Conservation (phyloP, 331 rosid species). For the Malus hybrid region DNA sequence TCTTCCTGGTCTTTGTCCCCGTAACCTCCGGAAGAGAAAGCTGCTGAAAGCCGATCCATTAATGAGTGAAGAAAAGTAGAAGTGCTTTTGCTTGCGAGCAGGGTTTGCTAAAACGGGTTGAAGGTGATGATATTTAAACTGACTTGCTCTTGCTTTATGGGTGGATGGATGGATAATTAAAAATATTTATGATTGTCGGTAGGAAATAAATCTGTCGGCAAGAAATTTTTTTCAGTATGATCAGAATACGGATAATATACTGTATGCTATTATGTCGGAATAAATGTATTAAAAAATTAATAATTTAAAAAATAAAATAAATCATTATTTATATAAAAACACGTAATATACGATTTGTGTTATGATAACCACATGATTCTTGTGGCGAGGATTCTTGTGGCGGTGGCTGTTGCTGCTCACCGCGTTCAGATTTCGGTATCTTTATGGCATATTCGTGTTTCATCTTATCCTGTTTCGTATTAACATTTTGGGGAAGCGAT, state of each 20-base stretch:
- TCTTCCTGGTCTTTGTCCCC: not conserved
- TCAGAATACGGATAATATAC: rapidly evolving
- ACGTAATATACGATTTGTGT: too few species aligned
- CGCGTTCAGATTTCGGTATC: not conserved
- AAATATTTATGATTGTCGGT: not conserved
- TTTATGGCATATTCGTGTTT: not conserved
- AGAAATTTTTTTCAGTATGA: rapidly evolving
- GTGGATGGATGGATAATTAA: not conserved
- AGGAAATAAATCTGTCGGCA: not conserved
- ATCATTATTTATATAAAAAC: too few species aligned
- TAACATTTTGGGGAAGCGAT: too few species aligned
- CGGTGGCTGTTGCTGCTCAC: not conserved
- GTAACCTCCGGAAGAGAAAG: not conserved
- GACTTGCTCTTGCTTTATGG: not conserved
- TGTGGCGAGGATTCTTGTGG: not conserved
- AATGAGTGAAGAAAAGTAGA: not conserved
- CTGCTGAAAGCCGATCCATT: not conserved
- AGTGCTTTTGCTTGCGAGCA: not conserved
- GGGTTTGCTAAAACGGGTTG: not conserved
- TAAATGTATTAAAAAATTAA: too few species aligned
- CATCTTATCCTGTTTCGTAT: not conserved
- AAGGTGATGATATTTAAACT: not conserved
- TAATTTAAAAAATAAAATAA: too few species aligned
- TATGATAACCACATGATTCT: not conserved
- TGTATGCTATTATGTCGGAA: rapidly evolving